Percentiles rank a stretch among this genome's conserved stretches.
These are phyloP conservation scores for Aspergillus nomiae DNA, from an alignment of 2,329 filamentous ascomycete genomes.

Conservation along the genomic window DNA sequence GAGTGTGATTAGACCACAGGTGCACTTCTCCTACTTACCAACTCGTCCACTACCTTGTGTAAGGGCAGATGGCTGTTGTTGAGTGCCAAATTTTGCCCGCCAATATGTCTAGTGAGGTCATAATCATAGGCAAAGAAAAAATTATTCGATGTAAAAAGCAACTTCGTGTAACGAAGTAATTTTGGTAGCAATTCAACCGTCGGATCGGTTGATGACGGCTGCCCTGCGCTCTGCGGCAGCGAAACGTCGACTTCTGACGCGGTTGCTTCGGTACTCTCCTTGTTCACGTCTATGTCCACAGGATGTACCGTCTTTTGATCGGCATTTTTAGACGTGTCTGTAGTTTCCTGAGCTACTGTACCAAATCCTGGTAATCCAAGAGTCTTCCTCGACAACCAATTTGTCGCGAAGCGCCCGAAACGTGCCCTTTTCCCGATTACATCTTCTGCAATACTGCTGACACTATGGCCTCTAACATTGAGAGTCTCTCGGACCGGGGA, in stretches of 20 bases:
- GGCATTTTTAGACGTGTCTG: conserved; percentile 22
- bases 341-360: conserved; percentile 59
- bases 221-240: conserved; percentile 9
- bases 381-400: conserved; percentile 86
- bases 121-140: conserved; percentile 97
- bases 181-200: conserved; percentile 73
- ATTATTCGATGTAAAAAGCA: conserved; percentile 81
- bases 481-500: conserved; percentile 29
- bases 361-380: conserved; percentile 74
- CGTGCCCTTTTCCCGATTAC: conserved; percentile 80
- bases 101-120: conserved; percentile 74
- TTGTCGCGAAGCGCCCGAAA: conserved; percentile 85
- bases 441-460: conserved; percentile 75
- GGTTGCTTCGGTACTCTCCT: conserved; percentile 14
- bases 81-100: conserved; percentile 39
- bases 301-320: conserved; percentile 13
- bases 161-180: conserved; percentile 76
- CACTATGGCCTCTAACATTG: conserved; percentile 34
- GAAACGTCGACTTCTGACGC: conserved; percentile 5
- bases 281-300: conserved; percentile 11
- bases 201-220: conserved; percentile 32
- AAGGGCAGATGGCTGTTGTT: conserved; percentile 60
- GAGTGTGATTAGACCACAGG: not conserved
- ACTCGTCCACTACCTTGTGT: conserved; percentile 70
- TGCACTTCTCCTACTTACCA: conserved; percentile 46